Evolutionary conservation across 352 stramenopile species (phyloP).

Genomic region (Phytophthora pistaciae): DNA sequence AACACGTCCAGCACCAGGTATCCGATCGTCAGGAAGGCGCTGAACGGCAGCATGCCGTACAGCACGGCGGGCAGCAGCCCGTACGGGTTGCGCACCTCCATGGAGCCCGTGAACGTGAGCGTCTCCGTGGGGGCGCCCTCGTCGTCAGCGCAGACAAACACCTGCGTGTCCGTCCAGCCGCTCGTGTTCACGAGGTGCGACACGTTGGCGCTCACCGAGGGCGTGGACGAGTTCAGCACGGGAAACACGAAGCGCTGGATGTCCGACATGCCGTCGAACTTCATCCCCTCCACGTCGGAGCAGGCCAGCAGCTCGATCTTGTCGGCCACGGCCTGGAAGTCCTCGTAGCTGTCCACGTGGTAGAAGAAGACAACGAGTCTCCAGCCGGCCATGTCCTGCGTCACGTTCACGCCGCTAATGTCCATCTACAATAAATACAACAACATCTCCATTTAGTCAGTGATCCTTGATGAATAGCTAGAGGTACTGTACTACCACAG

Average conservation of each 20-base stretch:
- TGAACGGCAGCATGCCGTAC: slow-evolving; percentile 90
- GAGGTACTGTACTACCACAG: neutral
- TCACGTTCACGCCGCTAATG: slow-evolving; percentile 79
- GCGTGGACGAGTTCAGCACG: slow-evolving; percentile 58
- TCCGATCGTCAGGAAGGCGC: slow-evolving; percentile 69
- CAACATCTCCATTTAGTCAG: neutral
- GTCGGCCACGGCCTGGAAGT: slow-evolving; percentile 66
- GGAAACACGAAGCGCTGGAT: slow-evolving; percentile 72
- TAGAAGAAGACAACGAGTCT: slow-evolving; percentile 87
- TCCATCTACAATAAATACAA: slow-evolving; percentile 45
- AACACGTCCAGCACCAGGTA: slow-evolving; percentile 86
- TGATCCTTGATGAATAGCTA: neutral
- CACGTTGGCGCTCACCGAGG: slow-evolving; percentile 50
- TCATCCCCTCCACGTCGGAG: slow-evolving; percentile 45
- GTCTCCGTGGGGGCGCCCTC: slow-evolving; percentile 52
- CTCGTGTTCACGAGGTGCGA: slow-evolving; percentile 68
- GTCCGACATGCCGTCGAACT: slow-evolving; percentile 71
- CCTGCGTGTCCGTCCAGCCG: slow-evolving; percentile 84
- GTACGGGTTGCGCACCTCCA: slow-evolving; percentile 88
- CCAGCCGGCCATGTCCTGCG: slow-evolving; percentile 69
- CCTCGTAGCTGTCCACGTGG: slow-evolving; percentile 77
- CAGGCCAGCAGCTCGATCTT: slow-evolving; percentile 85
- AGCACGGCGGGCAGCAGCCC: slow-evolving; percentile 81
- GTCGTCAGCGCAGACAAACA: slow-evolving; percentile 80
- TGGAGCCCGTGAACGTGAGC: slow-evolving; percentile 68